Evolutionary conservation across 768 basidiomycete genomes (phyloP).

Genomic region (Collybiopsis confluens): DNA sequence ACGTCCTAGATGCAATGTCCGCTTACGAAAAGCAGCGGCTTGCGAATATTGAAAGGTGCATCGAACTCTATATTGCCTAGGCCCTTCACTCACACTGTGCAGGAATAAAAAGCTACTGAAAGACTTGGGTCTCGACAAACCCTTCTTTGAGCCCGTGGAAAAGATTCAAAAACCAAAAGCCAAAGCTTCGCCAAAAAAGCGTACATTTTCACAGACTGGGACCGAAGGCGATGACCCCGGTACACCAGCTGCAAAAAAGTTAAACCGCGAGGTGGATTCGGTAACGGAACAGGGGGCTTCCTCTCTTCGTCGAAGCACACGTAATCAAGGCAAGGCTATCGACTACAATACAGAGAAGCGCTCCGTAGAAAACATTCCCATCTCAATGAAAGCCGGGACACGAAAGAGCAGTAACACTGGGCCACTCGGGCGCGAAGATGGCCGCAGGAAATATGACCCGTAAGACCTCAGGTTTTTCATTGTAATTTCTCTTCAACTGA

Average conservation of each 20-base stretch:
- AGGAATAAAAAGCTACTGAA: slow-evolving; percentile 42
- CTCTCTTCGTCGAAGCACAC: slow-evolving; percentile 56
- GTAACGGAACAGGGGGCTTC: slow-evolving; percentile 11
- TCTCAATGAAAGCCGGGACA: slow-evolving; percentile 35
- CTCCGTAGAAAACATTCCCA: slow-evolving; percentile 27
- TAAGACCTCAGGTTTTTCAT: slow-evolving; percentile 24
- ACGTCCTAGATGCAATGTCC: no score
- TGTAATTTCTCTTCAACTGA: not conserved
- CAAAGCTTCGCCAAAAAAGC: slow-evolving; percentile 37
- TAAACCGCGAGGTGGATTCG: slow-evolving; percentile 13
- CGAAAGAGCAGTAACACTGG: slow-evolving; percentile 31
- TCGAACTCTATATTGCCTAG: not conserved
- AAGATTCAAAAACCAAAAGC: slow-evolving; percentile 24
- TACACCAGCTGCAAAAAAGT: slow-evolving; percentile 23
- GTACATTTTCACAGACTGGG: slow-evolving; percentile 27
- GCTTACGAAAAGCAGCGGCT: slow-evolving; percentile 29
- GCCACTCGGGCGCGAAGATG: slow-evolving; percentile 29
- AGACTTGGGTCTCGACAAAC: slow-evolving; percentile 41
- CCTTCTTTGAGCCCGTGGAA: slow-evolving; percentile 45
- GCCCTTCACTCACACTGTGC: not conserved
- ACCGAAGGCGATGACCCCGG: slow-evolving; percentile 16
- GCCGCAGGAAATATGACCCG: slow-evolving; percentile 45
- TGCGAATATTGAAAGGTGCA: slow-evolving; percentile 26
- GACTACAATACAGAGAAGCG: slow-evolving; percentile 49
- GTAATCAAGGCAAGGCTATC: slow-evolving; percentile 55